phyloP scores from a whole-genome alignment of 2,329 filamentous ascomycete species.

The Phialophora expanda region DNA sequence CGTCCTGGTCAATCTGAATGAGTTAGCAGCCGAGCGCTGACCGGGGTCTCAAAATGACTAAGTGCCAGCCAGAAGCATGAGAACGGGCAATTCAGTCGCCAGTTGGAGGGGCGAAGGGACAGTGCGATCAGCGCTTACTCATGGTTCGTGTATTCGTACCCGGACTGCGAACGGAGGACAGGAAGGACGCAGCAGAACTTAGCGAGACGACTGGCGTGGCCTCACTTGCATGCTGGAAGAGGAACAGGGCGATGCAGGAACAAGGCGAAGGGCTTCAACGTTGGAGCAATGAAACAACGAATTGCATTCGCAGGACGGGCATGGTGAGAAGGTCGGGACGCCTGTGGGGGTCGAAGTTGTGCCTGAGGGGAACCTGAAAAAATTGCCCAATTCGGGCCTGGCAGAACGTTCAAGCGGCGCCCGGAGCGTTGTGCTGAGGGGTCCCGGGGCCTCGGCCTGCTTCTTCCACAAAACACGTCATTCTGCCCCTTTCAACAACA shows the following conservation, averaged over 20 bases:
- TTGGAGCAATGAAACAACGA: not conserved
- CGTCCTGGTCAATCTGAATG: not conserved
- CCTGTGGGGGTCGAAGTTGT: no score
- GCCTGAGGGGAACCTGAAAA: not conserved
- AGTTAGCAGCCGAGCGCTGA: not conserved
- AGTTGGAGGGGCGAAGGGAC: not conserved
- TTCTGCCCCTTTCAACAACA: not conserved
- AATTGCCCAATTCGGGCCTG: conserved; percentile 1
- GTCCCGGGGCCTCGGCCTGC: not conserved
- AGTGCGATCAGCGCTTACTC: conserved; percentile 10
- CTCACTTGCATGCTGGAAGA: not conserved
- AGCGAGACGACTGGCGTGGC: not conserved
- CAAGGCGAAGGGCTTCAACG: not conserved
- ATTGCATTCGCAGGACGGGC: not conserved
- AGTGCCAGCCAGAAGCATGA: not conserved
- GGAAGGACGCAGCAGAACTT: not conserved
- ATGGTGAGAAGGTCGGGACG: not conserved
- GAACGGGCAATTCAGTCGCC: not conserved
- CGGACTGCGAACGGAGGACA: not conserved
- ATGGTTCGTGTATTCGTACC: not conserved
- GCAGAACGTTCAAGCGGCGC: conserved; percentile 5
- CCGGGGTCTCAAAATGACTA: not conserved
- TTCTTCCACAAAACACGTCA: conserved; percentile 1
- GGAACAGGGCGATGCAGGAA: conserved; percentile 3
- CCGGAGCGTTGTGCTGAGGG: not conserved